phyloP scores from a whole-genome alignment of 768 basidiomycete species.

The Sarcodon aspratus region DNA sequence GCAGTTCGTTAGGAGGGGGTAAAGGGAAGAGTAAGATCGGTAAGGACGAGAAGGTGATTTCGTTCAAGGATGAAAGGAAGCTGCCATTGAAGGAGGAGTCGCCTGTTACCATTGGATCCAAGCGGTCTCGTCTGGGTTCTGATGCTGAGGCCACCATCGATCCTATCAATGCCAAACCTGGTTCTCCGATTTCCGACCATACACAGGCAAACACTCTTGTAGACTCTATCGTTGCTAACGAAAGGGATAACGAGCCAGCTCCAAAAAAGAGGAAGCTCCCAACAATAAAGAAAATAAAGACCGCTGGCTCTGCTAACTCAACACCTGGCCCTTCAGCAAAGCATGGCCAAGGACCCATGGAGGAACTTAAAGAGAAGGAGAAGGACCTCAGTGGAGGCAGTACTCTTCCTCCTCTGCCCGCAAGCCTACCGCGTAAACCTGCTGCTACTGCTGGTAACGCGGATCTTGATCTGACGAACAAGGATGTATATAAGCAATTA shows the following conservation, averaged over 20 bases:
- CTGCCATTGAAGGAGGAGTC: too few relatives aligned
- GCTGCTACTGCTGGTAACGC: conserved; percentile 33
- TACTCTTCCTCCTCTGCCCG: conserved; percentile 10
- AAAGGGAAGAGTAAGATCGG: not conserved
- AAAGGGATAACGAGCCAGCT: conserved; percentile 13
- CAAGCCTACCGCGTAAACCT: conserved; percentile 21
- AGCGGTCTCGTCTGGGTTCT: not conserved
- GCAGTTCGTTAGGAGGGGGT: not conserved
- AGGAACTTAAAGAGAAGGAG: conserved; percentile 9
- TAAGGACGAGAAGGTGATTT: not conserved
- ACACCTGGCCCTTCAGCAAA: conserved; percentile 12
- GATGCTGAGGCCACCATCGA: not conserved
- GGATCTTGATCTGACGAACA: conserved; percentile 55
- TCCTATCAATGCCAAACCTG: not conserved
- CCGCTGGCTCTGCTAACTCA: conserved; percentile 10
- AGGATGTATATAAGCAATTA: conserved; percentile 48
- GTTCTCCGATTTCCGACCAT: not conserved
- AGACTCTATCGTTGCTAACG: not conserved
- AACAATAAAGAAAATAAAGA: conserved; percentile 58
- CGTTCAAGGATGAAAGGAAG: not conserved
- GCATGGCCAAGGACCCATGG: conserved; percentile 16
- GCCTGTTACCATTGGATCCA: not conserved
- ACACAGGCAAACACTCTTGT: too few relatives aligned
- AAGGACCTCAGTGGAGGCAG: not conserved
- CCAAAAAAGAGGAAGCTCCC: conserved; percentile 57